phyloP scores from a whole-genome alignment of 352 stramenopile genomes.

The Phytophthora pini region DNA sequence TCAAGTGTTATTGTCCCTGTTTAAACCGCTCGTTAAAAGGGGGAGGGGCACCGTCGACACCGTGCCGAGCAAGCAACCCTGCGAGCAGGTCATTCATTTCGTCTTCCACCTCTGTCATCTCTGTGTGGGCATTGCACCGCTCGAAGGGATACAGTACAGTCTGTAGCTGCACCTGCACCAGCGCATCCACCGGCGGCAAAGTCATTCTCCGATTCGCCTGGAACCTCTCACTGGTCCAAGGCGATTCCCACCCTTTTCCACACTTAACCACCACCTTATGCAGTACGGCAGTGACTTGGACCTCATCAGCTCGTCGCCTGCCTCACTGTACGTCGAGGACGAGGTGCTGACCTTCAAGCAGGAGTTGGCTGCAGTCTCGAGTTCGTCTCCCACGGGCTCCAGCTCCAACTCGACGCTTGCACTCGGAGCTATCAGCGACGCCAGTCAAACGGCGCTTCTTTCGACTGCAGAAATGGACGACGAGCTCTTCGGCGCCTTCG shows the following conservation, averaged over 20 bases:
- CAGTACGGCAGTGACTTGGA: slow-evolving; percentile 22
- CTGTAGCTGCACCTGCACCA: background rate
- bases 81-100: slow-evolving; percentile 7
- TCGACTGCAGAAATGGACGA: slow-evolving; percentile 48
- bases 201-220: slow-evolving; percentile 30
- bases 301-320: slow-evolving; percentile 28
- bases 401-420: slow-evolving; percentile 20
- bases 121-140: slow-evolving; percentile 10
- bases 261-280: slow-evolving; percentile 15
- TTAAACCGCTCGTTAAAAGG: slow-evolving; percentile 4
- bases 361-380: slow-evolving; percentile 31
- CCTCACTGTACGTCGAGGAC: slow-evolving; percentile 29
- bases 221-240: slow-evolving; percentile 5
- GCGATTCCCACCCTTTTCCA: background rate
- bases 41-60: slow-evolving; percentile 23
- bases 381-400: slow-evolving; percentile 19
- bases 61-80: slow-evolving; percentile 30
- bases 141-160: slow-evolving; percentile 1
- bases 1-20: background rate
- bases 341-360: slow-evolving; percentile 38
- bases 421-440: slow-evolving; percentile 17
- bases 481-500: slow-evolving; percentile 58
- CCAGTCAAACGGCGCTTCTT: slow-evolving; percentile 15
- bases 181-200: slow-evolving; percentile 21
- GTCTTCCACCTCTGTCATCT: slow-evolving; percentile 9